A percentile compares a stretch with the other conserved stretches of the same genome.
Conservation (phyloP, 2,329 filamentous ascomycete species). For the Seiridium cupressi region DNA sequence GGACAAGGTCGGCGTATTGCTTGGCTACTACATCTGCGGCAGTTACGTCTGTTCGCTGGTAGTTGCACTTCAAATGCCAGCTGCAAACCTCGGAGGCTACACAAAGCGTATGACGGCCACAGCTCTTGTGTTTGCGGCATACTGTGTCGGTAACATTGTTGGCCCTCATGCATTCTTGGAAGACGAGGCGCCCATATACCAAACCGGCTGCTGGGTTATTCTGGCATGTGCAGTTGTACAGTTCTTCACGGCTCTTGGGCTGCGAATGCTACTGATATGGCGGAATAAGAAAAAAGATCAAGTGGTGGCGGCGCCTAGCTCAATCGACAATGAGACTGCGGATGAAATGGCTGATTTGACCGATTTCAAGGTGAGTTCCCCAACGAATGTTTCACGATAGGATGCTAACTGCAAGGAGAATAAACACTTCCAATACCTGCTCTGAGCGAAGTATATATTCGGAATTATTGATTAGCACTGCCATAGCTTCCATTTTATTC, state of each 20-base stretch:
- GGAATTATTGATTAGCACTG: background rate
- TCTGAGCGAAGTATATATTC: background rate
- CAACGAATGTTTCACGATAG: background rate
- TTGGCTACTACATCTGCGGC: conserved; percentile 50
- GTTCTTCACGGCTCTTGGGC: conserved; percentile 31
- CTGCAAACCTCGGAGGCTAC: conserved; percentile 45
- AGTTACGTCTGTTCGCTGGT: conserved; percentile 51
- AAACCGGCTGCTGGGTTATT: conserved; percentile 50
- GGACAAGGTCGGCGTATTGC: conserved; percentile 44
- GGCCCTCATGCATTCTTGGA: conserved; percentile 43
- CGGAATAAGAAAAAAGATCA: conserved; percentile 37
- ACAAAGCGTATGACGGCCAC: conserved; percentile 45
- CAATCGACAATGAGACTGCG: background rate
- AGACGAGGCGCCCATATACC: conserved; percentile 44
- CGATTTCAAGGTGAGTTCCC: background rate
- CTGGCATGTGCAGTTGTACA: conserved; percentile 43
- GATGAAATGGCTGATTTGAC: background rate
- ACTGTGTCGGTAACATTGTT: conserved; percentile 47
- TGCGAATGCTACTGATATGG: conserved; percentile 32
- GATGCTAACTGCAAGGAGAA: background rate
- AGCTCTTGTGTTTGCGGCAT: conserved; percentile 43
- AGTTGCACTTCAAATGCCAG: conserved; percentile 50
- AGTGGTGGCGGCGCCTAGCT: background rate
- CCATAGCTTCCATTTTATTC: background rate
- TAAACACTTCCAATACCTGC: background rate